phyloP scores from a whole-genome alignment of 2,329 filamentous ascomycete species.

The Colletotrichum trifolii region DNA sequence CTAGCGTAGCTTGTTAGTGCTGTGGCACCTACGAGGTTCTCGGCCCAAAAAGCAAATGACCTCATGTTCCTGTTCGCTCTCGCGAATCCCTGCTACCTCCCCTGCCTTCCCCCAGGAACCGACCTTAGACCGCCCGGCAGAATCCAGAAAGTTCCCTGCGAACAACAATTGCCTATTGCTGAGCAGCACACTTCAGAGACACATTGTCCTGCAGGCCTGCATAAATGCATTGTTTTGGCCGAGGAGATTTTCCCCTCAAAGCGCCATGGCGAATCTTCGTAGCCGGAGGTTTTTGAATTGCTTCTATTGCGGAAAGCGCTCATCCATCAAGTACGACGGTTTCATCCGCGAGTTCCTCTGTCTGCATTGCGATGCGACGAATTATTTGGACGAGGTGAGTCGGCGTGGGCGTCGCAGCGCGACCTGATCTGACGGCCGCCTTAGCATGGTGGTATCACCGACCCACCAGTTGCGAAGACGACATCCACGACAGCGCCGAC shows the following conservation, averaged over 20 bases:
- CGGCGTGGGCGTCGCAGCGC: slow-evolving; percentile 2
- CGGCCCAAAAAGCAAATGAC: slow-evolving; percentile 21
- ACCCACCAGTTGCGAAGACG: slow-evolving; percentile 78
- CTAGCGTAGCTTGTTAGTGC: slow-evolving; percentile 11
- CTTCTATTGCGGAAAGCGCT: slow-evolving; percentile 85
- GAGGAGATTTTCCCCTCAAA: slow-evolving; percentile 17
- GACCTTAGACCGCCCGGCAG: slow-evolving; percentile 48
- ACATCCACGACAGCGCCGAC: slow-evolving; percentile 53
- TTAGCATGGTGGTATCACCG: slow-evolving; percentile 88
- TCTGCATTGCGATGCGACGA: slow-evolving; percentile 83
- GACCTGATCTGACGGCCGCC: background rate
- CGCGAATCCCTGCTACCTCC: slow-evolving; percentile 22
- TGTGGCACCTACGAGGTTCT: background rate
- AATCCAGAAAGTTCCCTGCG: slow-evolving; percentile 42
- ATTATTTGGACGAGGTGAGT: slow-evolving; percentile 86
- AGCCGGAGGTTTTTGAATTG: slow-evolving; percentile 67
- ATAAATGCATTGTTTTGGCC: slow-evolving; percentile 36
- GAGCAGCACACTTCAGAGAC: background rate
- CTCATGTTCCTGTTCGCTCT: slow-evolving; percentile 28
- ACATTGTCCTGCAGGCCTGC: slow-evolving; percentile 23
- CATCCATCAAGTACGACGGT: slow-evolving; percentile 68
- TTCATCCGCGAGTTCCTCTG: slow-evolving; percentile 76
- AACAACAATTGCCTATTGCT: slow-evolving; percentile 17
- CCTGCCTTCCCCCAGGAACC: slow-evolving; percentile 16
- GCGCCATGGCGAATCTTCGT: slow-evolving; percentile 56